Evolutionary conservation across 1,284 basidiomycete genomes (phyloP).

Genomic region (Rhodotorula sp.): DNA sequence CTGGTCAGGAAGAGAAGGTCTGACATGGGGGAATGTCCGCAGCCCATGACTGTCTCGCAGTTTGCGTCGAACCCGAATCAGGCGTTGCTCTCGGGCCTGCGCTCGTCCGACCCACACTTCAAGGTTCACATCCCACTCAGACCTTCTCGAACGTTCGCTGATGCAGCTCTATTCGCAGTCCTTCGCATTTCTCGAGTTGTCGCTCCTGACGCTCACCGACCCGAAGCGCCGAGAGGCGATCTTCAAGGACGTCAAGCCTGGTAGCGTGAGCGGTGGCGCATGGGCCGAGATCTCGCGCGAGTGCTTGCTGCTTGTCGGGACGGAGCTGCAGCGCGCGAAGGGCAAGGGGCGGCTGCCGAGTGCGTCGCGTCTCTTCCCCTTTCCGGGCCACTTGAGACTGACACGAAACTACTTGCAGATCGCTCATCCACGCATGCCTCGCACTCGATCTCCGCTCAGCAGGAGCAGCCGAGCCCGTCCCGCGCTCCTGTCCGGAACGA

Average conservation of each 20-base stretch:
- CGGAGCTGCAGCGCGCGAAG: conserved; percentile 61
- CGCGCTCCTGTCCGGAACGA: conserved; percentile 26
- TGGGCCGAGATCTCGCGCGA: conserved; percentile 66
- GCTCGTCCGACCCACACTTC: conserved; percentile 48
- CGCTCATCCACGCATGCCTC: background rate
- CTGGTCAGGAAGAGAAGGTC: background rate
- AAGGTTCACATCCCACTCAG: conserved; percentile 40
- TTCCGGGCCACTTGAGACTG: background rate
- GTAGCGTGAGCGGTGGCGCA: conserved; percentile 50
- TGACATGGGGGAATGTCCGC: background rate
- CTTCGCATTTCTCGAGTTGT: conserved; percentile 51
- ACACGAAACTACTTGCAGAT: background rate
- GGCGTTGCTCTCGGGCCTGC: conserved; percentile 62
- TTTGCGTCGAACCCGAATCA: conserved; percentile 42
- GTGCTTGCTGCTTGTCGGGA: conserved; percentile 63
- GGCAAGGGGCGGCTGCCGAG: conserved; percentile 25
- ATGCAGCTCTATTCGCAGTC: conserved; percentile 33
- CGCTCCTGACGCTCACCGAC: conserved; percentile 47
- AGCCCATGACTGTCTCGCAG: conserved; percentile 42
- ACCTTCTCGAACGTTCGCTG: background rate
- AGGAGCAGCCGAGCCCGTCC: conserved; percentile 1
- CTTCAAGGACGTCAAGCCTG: conserved; percentile 69
- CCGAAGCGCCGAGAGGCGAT: conserved; percentile 59
- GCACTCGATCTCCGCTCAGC: background rate
- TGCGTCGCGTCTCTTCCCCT: background rate